Evolutionary conservation across 768 basidiomycete species (phyloP), one percentile per base, ranked within the genome.

Genomic region (Zangia roseola): DNA sequence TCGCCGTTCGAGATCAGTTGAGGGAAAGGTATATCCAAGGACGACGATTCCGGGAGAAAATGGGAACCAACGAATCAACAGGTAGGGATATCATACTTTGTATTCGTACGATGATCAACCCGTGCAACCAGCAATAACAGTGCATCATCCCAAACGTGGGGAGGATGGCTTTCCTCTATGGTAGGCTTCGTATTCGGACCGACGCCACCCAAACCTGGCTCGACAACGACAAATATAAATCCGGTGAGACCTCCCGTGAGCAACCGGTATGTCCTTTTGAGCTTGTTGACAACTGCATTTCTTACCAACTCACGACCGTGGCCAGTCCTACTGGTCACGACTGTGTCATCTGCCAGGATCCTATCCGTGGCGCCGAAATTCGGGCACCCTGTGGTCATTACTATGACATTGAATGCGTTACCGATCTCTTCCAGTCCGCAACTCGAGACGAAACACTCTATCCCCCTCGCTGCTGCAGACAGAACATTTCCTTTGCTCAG

Each of bases 401-500:
- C 48, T 73, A 71, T 46, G 71, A 71, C 47, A 50, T 53, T 12
- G 51, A 1, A 14, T 75, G 74, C 49, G 9, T 67, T 23, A 58
- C 59, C 2, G 57, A 65, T 28, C 63, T 75, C 37, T 71, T 73
- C 61, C 45, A 65, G 43, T 50, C 61, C 12, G 64, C 72, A 1
- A 64, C 59, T 4, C 50, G 47, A 20, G 74, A 75, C 54, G 74
- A 74, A 48, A 57, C 65, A 1, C 64, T 75, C 33, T 73, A 61
- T 53, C 74, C 73, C 5, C 73, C 74, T 19, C 65, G 67, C 24
- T 74, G 74, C 53, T 74, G 74, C 53, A 53, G 60, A 31, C 56
- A 58, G 23, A 48, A 47, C 9, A 69, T 74, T 20, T 52, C 69
- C 25, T 38, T 67, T 28, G 10, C 28, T 12, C 49, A 51, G 3